Evolutionary conservation across 257 asterid species (phyloP).

Genomic region (Eustoma russellianum): DNA sequence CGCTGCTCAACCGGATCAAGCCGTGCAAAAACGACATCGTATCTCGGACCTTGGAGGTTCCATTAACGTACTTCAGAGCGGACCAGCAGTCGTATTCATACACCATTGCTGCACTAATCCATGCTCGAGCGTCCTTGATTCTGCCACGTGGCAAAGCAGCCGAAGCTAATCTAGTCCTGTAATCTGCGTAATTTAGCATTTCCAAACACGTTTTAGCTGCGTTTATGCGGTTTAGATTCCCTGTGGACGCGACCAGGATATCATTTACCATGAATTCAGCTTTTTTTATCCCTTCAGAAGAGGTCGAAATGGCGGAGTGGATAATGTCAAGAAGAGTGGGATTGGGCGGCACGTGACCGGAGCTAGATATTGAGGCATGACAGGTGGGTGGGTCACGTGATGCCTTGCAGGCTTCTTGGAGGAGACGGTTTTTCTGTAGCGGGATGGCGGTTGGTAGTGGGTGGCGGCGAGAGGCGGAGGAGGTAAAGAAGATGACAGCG

Average conservation of each 20-base stretch:
- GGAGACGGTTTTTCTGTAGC: slow-evolving; percentile 3
- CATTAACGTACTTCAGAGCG: slow-evolving; percentile 48
- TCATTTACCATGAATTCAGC: slow-evolving; percentile 32
- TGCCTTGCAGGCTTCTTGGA: slow-evolving; percentile 44
- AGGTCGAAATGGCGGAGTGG: slow-evolving; percentile 24
- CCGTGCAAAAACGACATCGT: slow-evolving; percentile 38
- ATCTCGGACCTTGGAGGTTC: slow-evolving; percentile 25
- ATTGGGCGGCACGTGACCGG: slow-evolving; percentile 21
- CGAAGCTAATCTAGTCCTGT: slow-evolving; percentile 23
- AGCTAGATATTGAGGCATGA: slow-evolving; percentile 21
- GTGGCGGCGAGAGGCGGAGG: slow-evolving; percentile 18
- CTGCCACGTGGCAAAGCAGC: slow-evolving; percentile 15
- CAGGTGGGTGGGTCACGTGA: slow-evolving; percentile 43
- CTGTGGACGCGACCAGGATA: slow-evolving; percentile 22
- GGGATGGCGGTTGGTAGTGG: slow-evolving; percentile 4
- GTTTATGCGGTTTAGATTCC: slow-evolving; percentile 32
- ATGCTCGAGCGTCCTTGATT: slow-evolving; percentile 58
- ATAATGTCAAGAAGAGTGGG: slow-evolving; percentile 32
- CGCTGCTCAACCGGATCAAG: slow-evolving; percentile 24
- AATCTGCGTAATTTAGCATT: slow-evolving; percentile 25
- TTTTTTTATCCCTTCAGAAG: slow-evolving; percentile 24
- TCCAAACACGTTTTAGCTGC: slow-evolving; percentile 45
- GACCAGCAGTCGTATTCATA: slow-evolving; percentile 56
- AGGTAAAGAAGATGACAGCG: slow-evolving; percentile 21
- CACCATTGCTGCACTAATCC: slow-evolving; percentile 54